Evolutionary conservation across 106 monocot genomes (phyloP), one percentile per base, ranked within the genome.

Genomic region (Triglochin maritima): DNA sequence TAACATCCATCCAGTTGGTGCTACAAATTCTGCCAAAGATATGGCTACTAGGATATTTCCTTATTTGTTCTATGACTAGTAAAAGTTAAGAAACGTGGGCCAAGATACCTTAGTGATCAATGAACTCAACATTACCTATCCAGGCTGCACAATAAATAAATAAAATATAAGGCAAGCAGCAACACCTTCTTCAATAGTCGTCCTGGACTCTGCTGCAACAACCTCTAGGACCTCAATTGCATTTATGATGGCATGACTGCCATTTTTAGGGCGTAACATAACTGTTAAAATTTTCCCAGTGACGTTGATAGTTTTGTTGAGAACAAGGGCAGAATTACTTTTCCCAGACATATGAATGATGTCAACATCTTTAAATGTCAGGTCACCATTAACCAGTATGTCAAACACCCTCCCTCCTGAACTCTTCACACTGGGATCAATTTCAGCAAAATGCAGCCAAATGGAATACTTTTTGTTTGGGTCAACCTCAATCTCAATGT

Each of bases 391-490:
- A 61, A 98, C 48, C 52, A 86, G 68, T 70, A 98, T 69, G 43
- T 92, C 86, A 72, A 98, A 98, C 11, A 98, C 80, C 76, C 98
- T 81, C 74, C 86, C 42, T 44, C 83, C 82, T 77, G 75, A 58
- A 9, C 44, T 69, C 7, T 75, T 82, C 56, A 98, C 68, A 14
- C 65, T 78, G 44, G 72, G 44, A 59, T 98, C 91, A 75, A 98
- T 98, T 76, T 98, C 98, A 3, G 92, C 84, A 81, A 98, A 92
- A 66, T 92, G 98, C 72, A 98, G 80, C 98, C 98, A 98, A 62
- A 98, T 71, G 15, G 98, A 98, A 66, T 98, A 98, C 47, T 86
- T 89, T 64, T 81, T 81, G 17, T 84, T 82, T 15, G 98, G 88
- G 69, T 86, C 80, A 8, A 86, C 91, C 15, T 92, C 92, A 69